Conservation (phyloP, 75 land plant genomes). For the Sequoiadendron giganteum region DNA sequence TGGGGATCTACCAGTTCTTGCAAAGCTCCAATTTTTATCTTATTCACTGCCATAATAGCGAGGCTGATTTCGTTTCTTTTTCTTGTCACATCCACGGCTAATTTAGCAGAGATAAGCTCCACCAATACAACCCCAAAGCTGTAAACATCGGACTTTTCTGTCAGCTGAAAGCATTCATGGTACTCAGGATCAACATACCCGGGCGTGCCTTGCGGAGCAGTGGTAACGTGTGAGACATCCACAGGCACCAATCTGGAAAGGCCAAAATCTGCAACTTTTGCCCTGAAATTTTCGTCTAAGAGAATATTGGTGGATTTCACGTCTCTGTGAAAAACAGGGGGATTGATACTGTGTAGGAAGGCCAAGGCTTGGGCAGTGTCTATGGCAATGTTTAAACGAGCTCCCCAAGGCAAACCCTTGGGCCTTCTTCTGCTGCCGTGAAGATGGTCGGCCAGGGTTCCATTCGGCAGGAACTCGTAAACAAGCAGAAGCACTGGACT, state of each 20-base stretch:
- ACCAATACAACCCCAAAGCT: slow-evolving; percentile 47
- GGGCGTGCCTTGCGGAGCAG: slow-evolving; percentile 41
- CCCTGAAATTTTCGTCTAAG: slow-evolving; percentile 22
- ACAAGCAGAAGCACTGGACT: slow-evolving; percentile 24
- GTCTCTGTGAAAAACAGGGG: slow-evolving; percentile 39
- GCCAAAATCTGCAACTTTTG: slow-evolving; percentile 48
- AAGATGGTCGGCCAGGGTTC: slow-evolving; percentile 41
- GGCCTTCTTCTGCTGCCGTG: slow-evolving; percentile 17
- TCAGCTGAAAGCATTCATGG: slow-evolving; percentile 33
- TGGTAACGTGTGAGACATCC: slow-evolving; percentile 32
- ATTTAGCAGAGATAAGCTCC: slow-evolving; percentile 40
- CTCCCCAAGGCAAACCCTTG: slow-evolving; percentile 18
- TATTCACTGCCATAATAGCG: slow-evolving; percentile 27
- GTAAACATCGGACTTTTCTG: slow-evolving; percentile 48
- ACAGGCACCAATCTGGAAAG: slow-evolving; percentile 30
- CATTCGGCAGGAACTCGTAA: slow-evolving; percentile 39
- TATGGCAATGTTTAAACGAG: slow-evolving; percentile 24
- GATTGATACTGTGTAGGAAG: slow-evolving; percentile 24
- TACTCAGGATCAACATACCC: slow-evolving; percentile 48
- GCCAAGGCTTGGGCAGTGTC: slow-evolving; percentile 39
- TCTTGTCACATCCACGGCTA: slow-evolving; percentile 33
- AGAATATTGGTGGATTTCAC: slow-evolving; percentile 40
- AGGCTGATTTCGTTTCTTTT: slow-evolving; percentile 23
- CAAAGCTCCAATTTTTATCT: slow-evolving; percentile 20
- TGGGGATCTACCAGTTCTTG: slow-evolving; percentile 32